Evolutionary conservation across 768 basidiomycete genomes (phyloP), one percentile per base, ranked within the genome.

Genomic region (Neoboletus brunneissimus): DNA sequence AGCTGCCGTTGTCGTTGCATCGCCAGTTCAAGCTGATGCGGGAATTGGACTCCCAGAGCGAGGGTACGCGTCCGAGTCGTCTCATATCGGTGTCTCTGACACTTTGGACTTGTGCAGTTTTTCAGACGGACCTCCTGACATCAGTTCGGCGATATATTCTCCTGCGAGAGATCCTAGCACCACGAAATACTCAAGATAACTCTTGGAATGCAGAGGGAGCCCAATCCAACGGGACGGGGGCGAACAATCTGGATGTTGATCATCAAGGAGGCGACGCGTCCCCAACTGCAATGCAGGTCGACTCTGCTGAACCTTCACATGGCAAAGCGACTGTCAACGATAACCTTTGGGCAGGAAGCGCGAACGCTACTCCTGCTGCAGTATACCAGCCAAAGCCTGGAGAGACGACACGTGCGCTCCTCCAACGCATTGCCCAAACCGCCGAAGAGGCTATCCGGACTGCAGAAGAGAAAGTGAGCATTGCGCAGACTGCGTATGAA

Each of bases 401-500:
- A 38, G 63, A 70, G 45, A 76, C 78, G 20, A 78, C 80, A 8
- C 77, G 80, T 20, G 75, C 77, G 53, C 67, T 87, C 58, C 76
- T 91, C 27, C 75, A 81, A 20, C 76, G 78, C 47, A 79, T 91
- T 50, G 83, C 86, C 4, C 77, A 77, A 58, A 68, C 85, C 9
- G 75, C 80, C 13, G 87, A 87, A 63, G 83, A 86, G 57, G 68
- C 83, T 1, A 69, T 86, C 11, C 80, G 83, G 5, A 79, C 83
- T 4, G 82, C 84, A 12, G 87, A 90, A 58, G 91, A 94, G 69
- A 92, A 92, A 67, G 80, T 88, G 31, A 89, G 84, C 60, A 77
- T 92, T 18, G 86, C 89, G 3, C 81, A 83, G 61, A 80, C 88
- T 11, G 82, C 84, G 25, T 82, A 83, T 61, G 86, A 89, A 62